Percentiles rank a stretch among this genome's conserved stretches.
Evolutionary conservation across 1,139 yeast genomes (phyloP).

Genomic region (Hansenula sp.): DNA sequence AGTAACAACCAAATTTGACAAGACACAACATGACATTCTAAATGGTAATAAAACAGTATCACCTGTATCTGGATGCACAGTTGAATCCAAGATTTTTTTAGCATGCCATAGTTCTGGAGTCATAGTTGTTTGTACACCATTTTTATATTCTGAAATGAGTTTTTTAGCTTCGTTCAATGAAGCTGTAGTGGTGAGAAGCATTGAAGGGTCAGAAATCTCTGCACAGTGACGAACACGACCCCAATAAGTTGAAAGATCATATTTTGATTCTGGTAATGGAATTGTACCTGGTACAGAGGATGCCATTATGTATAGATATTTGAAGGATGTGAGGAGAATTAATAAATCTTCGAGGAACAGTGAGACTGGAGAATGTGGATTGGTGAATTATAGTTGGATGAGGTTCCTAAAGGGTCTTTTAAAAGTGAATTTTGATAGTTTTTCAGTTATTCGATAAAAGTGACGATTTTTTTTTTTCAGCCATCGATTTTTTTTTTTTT

Average conservation of each 20-base stretch:
- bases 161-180: constrained; percentile 65
- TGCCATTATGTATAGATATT: constrained; percentile 49
- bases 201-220: constrained; percentile 86
- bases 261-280: constrained; percentile 71
- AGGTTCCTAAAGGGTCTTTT: too few relatives aligned
- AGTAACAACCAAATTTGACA: constrained; percentile 90
- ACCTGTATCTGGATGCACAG: constrained; percentile 94
- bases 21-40: constrained; percentile 93
- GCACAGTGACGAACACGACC: constrained; percentile 95
- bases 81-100: constrained; percentile 78
- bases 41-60: constrained; percentile 88
- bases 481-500: not conserved
- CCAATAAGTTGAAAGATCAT: constrained; percentile 77
- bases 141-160: constrained; percentile 65
- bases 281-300: constrained; percentile 82
- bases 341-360: too few relatives aligned
- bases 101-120: constrained; percentile 88
- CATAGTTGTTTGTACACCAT: constrained; percentile 57
- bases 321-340: not conserved
- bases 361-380: too few relatives aligned
- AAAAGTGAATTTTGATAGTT: too few relatives aligned
- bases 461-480: constrained; percentile 1
- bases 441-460: not conserved
- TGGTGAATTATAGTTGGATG: too few relatives aligned
- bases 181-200: constrained; percentile 66